Percentiles rank a stretch among this genome's conserved stretches.
These are phyloP conservation scores for Orbilia quercus DNA, from an alignment of 2,329 filamentous ascomycete species.

Conservation along the genomic window DNA sequence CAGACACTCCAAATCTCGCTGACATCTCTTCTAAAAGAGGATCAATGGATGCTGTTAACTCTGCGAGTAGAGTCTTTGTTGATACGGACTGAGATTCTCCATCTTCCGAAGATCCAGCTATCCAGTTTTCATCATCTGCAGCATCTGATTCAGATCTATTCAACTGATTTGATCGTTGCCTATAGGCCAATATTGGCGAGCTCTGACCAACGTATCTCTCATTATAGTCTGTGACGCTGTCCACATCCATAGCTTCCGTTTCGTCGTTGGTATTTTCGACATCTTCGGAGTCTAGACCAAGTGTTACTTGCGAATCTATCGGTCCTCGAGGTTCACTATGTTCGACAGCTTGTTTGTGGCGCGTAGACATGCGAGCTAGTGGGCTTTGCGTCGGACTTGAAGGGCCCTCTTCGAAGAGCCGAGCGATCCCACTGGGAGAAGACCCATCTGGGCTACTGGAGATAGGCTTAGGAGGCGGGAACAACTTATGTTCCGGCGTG, in stretches of 20 bases:
- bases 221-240: constrained; percentile 32
- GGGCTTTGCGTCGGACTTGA: constrained; percentile 24
- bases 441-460: constrained; percentile 17
- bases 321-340: neutral
- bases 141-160: constrained; percentile 13
- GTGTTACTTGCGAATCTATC: constrained; percentile 7
- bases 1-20: constrained; percentile 6
- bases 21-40: constrained; percentile 5
- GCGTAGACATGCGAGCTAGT: constrained; percentile 22
- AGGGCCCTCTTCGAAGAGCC: neutral
- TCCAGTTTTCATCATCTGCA: neutral
- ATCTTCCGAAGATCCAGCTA: too few relatives aligned
- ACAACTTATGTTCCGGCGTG: constrained; percentile 48
- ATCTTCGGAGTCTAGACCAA: neutral
- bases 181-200: constrained; percentile 14
- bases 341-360: constrained; percentile 23
- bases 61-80: neutral
- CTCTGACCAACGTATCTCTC: constrained; percentile 29
- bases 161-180: constrained; percentile 8
- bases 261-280: constrained; percentile 12
- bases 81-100: neutral
- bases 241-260: constrained; percentile 35
- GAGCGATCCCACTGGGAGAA: constrained; percentile 10
- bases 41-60: neutral
- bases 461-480: constrained; percentile 7